These are phyloP conservation scores for Tylopilus sp. DNA, from an alignment of 1,284 basidiomycete genomes.

Conservation along the genomic window DNA sequence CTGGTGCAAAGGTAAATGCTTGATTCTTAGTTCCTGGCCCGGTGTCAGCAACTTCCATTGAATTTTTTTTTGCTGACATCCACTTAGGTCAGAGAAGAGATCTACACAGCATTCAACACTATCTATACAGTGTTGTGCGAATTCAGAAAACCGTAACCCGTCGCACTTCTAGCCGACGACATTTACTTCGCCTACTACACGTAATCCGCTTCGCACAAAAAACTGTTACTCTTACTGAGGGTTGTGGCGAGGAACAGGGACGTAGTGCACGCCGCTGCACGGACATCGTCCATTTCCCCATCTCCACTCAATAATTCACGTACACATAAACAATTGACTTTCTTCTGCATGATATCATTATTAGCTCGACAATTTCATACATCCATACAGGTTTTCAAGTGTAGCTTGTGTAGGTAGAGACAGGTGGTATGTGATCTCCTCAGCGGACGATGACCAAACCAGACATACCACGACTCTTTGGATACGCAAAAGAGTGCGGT, in stretches of 20 bases:
- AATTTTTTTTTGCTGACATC: slow-evolving; percentile 37
- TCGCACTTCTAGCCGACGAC: slow-evolving; percentile 10
- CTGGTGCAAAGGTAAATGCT: slow-evolving; percentile 88
- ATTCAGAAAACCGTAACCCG: slow-evolving; percentile 73
- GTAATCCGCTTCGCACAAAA: slow-evolving; percentile 11
- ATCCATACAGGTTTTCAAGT: slow-evolving; percentile 10
- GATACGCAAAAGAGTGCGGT: no score
- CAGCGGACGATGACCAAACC: background rate
- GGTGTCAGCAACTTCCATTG: background rate
- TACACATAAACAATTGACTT: slow-evolving; percentile 29
- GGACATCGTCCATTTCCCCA: slow-evolving; percentile 33
- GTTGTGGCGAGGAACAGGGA: slow-evolving; percentile 30
- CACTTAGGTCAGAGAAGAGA: slow-evolving; percentile 92
- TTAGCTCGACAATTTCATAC: slow-evolving; percentile 7
- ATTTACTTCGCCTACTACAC: slow-evolving; percentile 3
- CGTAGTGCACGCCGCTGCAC: slow-evolving; percentile 36
- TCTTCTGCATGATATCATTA: slow-evolving; percentile 31
- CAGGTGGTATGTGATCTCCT: background rate
- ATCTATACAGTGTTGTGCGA: slow-evolving; percentile 95
- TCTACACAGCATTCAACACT: slow-evolving; percentile 98
- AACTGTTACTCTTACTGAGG: slow-evolving; percentile 28
- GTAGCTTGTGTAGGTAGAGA: slow-evolving; percentile 10
- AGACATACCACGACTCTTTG: background rate
- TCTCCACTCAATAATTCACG: slow-evolving; percentile 26
- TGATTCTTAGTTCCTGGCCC: background rate